Percentiles rank a stretch among this genome's conserved stretches.
phyloP scores from a whole-genome alignment of 1,139 yeast species.

The Geotrichum restrictum region DNA sequence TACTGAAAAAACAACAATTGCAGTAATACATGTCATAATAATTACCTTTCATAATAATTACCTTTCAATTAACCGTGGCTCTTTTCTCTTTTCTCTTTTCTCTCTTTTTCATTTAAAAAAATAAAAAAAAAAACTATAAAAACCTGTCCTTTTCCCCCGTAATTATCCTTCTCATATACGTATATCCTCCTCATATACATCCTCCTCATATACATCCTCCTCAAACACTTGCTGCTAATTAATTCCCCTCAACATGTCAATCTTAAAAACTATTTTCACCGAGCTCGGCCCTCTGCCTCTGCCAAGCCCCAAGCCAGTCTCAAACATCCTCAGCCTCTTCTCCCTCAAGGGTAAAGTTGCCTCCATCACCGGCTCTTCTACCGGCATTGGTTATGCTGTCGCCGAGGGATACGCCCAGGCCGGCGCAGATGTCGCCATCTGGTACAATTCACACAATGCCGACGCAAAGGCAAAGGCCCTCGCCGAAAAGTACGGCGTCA shows the following conservation, averaged over 20 bases:
- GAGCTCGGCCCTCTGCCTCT: conserved; percentile 39
- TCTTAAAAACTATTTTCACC: conserved; percentile 32
- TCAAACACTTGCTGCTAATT: not conserved
- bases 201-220: not conserved
- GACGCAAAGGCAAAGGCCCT: conserved; percentile 57
- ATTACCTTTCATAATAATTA: too few relatives aligned
- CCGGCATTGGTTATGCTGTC: conserved; percentile 80
- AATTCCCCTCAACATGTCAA: conserved; percentile 19
- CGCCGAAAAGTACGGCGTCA: conserved; percentile 60
- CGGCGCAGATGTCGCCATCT: conserved; percentile 83
- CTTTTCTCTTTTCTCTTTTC: too few relatives aligned
- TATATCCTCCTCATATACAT: not conserved
- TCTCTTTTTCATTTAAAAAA: too few relatives aligned
- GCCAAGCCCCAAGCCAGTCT: conserved; percentile 34
- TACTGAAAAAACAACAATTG: too few relatives aligned
- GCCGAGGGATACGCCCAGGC: conserved; percentile 88
- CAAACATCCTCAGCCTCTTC: conserved; percentile 37
- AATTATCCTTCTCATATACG: not conserved
- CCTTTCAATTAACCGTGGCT: too few relatives aligned
- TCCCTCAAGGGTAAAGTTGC: conserved; percentile 77
- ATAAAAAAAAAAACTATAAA: conserved; percentile 19
- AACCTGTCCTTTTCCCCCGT: conserved; percentile 5
- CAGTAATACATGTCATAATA: too few relatives aligned
- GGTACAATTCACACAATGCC: conserved; percentile 69
- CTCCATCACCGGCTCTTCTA: conserved; percentile 81